These are phyloP conservation scores for Eudorina sp. DNA, from an alignment of 139 green algal species.

Conservation along the genomic window DNA sequence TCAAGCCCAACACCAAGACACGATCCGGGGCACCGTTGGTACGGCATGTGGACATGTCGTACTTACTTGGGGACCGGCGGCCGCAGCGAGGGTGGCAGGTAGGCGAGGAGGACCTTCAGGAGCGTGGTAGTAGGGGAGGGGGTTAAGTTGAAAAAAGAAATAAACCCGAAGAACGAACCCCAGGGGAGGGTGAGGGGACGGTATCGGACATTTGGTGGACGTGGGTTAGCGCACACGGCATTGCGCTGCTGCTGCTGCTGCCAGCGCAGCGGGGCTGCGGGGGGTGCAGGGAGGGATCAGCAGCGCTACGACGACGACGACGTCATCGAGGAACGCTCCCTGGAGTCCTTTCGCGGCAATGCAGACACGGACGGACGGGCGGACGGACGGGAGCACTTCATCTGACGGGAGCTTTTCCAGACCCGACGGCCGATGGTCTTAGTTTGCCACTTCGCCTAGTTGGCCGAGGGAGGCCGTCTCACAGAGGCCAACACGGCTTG, in stretches of 20 bases:
- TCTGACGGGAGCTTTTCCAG: too few species aligned
- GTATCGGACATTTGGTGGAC: neutral
- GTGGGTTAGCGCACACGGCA: neutral
- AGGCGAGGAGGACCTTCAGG: neutral
- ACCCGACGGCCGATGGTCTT: too few species aligned
- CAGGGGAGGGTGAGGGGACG: neutral
- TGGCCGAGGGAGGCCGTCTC: too few species aligned
- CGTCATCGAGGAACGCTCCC: too few species aligned
- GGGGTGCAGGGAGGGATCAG: neutral
- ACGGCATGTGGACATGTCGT: neutral
- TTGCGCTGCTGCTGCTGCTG: neutral
- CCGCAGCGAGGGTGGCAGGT: slow-evolving; percentile 32
- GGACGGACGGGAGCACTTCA: too few species aligned
- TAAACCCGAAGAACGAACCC: neutral
- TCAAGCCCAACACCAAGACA: too few species aligned
- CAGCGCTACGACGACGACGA: too few species aligned
- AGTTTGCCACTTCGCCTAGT: too few species aligned
- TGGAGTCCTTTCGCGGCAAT: too few species aligned
- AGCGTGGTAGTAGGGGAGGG: neutral
- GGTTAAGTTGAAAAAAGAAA: neutral
- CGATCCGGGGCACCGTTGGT: neutral
- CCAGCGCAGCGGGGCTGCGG: too few species aligned
- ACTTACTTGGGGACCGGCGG: neutral
- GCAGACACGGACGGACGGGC: too few species aligned
- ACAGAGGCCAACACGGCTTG: too few species aligned